These are phyloP conservation scores for Lunasporangiospora selenospora DNA, from an alignment of 192 early-diverging fungal genomes.

Conservation along the genomic window DNA sequence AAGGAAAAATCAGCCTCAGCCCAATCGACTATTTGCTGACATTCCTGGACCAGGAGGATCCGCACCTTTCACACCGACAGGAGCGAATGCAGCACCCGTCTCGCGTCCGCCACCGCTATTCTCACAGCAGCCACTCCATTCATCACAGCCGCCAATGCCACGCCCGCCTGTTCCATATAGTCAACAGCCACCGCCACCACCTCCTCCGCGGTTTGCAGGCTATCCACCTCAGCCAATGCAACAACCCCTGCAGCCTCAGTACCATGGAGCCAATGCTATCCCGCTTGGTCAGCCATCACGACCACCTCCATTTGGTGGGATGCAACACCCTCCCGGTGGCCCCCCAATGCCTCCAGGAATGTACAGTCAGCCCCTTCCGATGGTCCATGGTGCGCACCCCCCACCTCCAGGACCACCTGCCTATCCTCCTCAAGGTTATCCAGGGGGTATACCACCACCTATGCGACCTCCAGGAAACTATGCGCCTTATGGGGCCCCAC, in stretches of 20 bases:
- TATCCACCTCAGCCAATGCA: slow-evolving; percentile 20
- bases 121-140: slow-evolving; percentile 26
- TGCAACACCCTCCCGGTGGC: slow-evolving; percentile 20
- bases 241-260: slow-evolving; percentile 29
- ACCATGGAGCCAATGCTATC: slow-evolving; percentile 45
- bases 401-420: slow-evolving; percentile 27
- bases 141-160: slow-evolving; percentile 36
- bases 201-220: slow-evolving; percentile 29
- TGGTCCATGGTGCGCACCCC: slow-evolving; percentile 35
- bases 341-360: slow-evolving; percentile 26
- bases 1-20: slow-evolving; percentile 77
- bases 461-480: slow-evolving; percentile 29
- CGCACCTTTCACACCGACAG: slow-evolving; percentile 39
- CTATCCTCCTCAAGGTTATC: slow-evolving; percentile 33
- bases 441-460: slow-evolving; percentile 12
- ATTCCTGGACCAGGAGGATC: slow-evolving; percentile 27
- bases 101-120: slow-evolving; percentile 28
- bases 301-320: slow-evolving; percentile 41
- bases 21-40: slow-evolving; percentile 78
- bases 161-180: slow-evolving; percentile 37
- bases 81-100: slow-evolving; percentile 32
- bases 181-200: slow-evolving; percentile 11
- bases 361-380: slow-evolving; percentile 42
- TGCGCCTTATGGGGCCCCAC: slow-evolving; percentile 40
- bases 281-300: slow-evolving; percentile 37